These are phyloP conservation scores for Puccinia novopanici DNA, from an alignment of 1,284 basidiomycete genomes.

Conservation along the genomic window DNA sequence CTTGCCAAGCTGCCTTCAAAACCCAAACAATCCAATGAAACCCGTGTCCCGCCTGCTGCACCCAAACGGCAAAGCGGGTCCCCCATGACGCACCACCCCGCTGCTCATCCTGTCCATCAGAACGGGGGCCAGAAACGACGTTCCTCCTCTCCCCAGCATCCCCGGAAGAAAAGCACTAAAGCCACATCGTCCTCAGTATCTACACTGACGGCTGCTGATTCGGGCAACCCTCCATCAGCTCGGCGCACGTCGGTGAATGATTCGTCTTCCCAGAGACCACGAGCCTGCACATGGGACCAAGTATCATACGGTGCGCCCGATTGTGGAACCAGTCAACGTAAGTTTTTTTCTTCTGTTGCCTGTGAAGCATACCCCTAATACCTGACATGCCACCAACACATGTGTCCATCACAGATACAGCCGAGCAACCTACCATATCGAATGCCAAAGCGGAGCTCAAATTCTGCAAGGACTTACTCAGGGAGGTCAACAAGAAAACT, in stretches of 20 bases:
- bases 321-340: background rate
- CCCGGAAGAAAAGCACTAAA: slow-evolving; percentile 58
- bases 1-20: slow-evolving; percentile 51
- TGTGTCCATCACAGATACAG: background rate
- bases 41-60: slow-evolving; percentile 53
- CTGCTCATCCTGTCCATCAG: slow-evolving; percentile 63
- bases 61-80: slow-evolving; percentile 54
- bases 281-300: background rate
- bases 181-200: slow-evolving; percentile 62
- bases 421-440: slow-evolving; percentile 58
- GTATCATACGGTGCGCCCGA: background rate
- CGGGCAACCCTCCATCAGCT: slow-evolving; percentile 66
- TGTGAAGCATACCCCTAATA: too few relatives aligned
- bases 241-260: slow-evolving; percentile 21
- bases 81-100: too few relatives aligned
- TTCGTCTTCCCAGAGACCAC: slow-evolving; percentile 6
- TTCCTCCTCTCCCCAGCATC: slow-evolving; percentile 70
- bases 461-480: slow-evolving; percentile 75
- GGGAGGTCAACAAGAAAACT: slow-evolving; percentile 77
- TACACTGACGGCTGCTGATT: slow-evolving; percentile 88
- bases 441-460: slow-evolving; percentile 76
- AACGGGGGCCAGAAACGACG: slow-evolving; percentile 68
- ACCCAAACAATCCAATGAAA: slow-evolving; percentile 54
- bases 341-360: too few relatives aligned
- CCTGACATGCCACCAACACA: too few relatives aligned